Evolutionary conservation across 2,329 filamentous ascomycete genomes (phyloP).

Genomic region (Colletotrichum chlorophyti): DNA sequence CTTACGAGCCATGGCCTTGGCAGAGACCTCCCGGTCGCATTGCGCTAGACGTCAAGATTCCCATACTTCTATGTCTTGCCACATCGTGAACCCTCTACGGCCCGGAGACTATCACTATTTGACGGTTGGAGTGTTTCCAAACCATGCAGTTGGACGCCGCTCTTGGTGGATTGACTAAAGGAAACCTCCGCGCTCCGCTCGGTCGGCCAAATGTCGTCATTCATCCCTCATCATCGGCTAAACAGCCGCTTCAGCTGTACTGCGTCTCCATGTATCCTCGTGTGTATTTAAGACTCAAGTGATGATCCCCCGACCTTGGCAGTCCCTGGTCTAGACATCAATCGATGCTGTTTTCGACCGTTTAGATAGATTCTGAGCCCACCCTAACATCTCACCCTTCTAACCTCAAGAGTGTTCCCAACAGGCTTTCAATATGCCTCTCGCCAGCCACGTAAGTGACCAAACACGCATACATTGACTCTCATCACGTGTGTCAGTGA

Average conservation of each 20-base stretch:
- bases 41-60: not conserved
- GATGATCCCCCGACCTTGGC: not conserved
- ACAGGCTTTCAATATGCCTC: no score
- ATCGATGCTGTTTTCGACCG: not conserved
- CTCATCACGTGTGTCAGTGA: not conserved
- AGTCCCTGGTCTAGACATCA: not conserved
- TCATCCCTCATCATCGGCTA: constrained; percentile 14
- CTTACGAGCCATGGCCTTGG: constrained; percentile 12
- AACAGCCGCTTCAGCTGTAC: not conserved
- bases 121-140: not conserved
- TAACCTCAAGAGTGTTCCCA: no score
- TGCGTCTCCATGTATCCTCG: not conserved
- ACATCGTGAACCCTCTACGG: constrained; percentile 9
- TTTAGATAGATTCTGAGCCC: not conserved
- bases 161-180: not conserved
- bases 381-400: not conserved
- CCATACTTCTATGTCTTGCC: not conserved
- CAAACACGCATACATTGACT: not conserved
- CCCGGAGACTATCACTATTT: constrained; percentile 4
- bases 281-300: constrained; percentile 19
- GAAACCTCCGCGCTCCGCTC: constrained; percentile 9
- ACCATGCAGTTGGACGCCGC: not conserved
- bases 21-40: constrained; percentile 3
- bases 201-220: constrained; percentile 22
- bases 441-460: constrained; percentile 24